These are phyloP conservation scores for Durio zibethinus DNA, from an alignment of 345 rosid species.

Conservation along the genomic window DNA sequence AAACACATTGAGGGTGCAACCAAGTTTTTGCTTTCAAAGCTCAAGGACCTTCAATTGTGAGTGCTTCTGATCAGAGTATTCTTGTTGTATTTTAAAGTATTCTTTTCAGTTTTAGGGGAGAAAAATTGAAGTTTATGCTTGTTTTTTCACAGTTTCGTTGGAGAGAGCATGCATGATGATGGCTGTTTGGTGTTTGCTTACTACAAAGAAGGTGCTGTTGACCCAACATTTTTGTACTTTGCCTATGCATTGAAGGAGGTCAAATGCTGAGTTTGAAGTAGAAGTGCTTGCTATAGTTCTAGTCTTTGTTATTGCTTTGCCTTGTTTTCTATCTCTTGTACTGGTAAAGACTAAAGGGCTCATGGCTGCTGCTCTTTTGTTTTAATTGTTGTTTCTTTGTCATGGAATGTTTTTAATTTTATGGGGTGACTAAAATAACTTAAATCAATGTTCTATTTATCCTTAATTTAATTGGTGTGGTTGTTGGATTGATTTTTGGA, in stretches of 20 bases:
- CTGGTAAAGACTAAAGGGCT: neutral
- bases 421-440: neutral
- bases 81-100: neutral
- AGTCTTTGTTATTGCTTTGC: constrained; percentile 8
- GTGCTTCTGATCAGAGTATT: constrained; percentile 6
- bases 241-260: constrained; percentile 82
- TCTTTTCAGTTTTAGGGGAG: neutral
- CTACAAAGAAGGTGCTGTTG: constrained; percentile 90
- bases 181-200: constrained; percentile 72
- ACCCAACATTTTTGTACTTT: constrained; percentile 95
- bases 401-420: neutral
- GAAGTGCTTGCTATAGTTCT: constrained; percentile 23
- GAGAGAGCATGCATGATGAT: constrained; percentile 92
- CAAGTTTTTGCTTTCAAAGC: constrained; percentile 77
- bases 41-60: constrained; percentile 89
- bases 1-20: constrained; percentile 88
- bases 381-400: constrained; percentile 1
- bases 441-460: no score
- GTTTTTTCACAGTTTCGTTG: constrained; percentile 65
- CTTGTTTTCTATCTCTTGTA: neutral
- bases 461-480: neutral
- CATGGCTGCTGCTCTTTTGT: neutral
- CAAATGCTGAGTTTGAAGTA: constrained; percentile 45
- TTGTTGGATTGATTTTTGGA: neutral
- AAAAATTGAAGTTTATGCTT: neutral